These are phyloP conservation scores for Kondoa subrosea DNA, from an alignment of 768 basidiomycete species.

Conservation along the genomic window DNA sequence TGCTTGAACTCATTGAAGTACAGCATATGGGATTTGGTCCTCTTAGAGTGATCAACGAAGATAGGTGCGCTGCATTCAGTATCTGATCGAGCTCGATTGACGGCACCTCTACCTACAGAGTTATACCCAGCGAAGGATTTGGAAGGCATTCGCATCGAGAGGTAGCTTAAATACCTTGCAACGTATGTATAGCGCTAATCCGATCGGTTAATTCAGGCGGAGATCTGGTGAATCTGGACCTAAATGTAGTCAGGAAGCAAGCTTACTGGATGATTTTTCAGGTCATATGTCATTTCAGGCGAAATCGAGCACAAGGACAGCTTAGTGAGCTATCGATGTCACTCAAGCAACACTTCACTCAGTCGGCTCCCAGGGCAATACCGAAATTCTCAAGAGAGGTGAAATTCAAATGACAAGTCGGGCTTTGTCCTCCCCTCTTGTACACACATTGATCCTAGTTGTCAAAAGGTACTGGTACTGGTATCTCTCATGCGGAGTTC, in stretches of 20 bases:
- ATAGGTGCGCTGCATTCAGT: constrained; percentile 23
- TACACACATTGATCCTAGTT: too few species aligned
- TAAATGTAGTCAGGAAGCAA: too few species aligned
- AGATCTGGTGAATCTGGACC: too few species aligned
- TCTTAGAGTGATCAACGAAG: constrained; percentile 77
- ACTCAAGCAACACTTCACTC: too few species aligned
- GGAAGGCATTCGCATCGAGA: constrained; percentile 38
- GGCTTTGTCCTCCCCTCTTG: too few species aligned
- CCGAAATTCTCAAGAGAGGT: constrained; percentile 72
- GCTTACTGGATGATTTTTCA: too few species aligned
- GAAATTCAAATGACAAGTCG: constrained; percentile 61
- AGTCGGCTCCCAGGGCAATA: too few species aligned
- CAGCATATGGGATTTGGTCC: constrained; percentile 44
- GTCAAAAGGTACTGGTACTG: constrained; percentile 53
- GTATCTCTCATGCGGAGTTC: constrained; percentile 67
- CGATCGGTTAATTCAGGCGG: too few species aligned
- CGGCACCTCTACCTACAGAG: constrained; percentile 36
- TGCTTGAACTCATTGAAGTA: constrained; percentile 22
- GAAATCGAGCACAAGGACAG: constrained; percentile 75
- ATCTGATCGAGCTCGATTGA: constrained; percentile 6
- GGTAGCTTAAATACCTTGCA: background rate
- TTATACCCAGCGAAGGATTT: constrained; percentile 58
- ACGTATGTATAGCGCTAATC: too few species aligned
- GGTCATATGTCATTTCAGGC: constrained; percentile 62
- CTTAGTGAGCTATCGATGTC: too few species aligned